Base-by-base conservation (phyloP, 345 rosid species). In the Moricandia moricandioides region DNA sequence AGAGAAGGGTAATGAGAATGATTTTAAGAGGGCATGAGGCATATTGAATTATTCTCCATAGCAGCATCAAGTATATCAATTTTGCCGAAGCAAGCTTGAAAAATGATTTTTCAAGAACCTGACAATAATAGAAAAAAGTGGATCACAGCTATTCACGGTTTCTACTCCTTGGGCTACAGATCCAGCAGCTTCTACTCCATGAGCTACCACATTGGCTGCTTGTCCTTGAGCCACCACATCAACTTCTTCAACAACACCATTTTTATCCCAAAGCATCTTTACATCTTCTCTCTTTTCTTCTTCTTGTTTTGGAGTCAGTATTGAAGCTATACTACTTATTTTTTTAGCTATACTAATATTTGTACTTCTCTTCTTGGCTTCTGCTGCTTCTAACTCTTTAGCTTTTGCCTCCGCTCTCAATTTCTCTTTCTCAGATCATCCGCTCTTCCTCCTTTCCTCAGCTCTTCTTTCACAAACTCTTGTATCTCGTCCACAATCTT, bases 321-420 rank as follows among this genome's bases (percentile, higher is more conserved):
- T 37, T 43, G 90, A 84, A 65, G 88, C 60, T 21, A 93, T 71
- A 0, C 83, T 86, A 24, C 24, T 21, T 21, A 21, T 21, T 21
- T 21, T 21, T 21, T 21, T 21, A 21, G 88, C 60, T 21, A 93
- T 71, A 0, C 83, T 86, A 24, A 81, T 80, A 43, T 78, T 83
- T 37, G 89, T 90, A 68, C 84, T 84, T 78, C 81, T 86, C 88
- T 85, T 91, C 57, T 91, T 83, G 1, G 87, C 97, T 80, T 93
- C 97, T 2, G 86, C 87, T 35, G 82, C 96, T 77, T 83, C 96
- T 0, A 52, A 74, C 83, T 88, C 96, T 79, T 74, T 87, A 16
- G 92, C 98, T 83, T 88, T 87, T 16, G 94, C 98, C 81, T 93
- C 97, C n/a, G 92, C 97, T 72, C 89, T 93, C 74, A 67, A 82